Evolutionary conservation across 2,329 filamentous ascomycete genomes (phyloP), one percentile per base, ranked within the genome.

Genomic region (Microcera coccophila): DNA sequence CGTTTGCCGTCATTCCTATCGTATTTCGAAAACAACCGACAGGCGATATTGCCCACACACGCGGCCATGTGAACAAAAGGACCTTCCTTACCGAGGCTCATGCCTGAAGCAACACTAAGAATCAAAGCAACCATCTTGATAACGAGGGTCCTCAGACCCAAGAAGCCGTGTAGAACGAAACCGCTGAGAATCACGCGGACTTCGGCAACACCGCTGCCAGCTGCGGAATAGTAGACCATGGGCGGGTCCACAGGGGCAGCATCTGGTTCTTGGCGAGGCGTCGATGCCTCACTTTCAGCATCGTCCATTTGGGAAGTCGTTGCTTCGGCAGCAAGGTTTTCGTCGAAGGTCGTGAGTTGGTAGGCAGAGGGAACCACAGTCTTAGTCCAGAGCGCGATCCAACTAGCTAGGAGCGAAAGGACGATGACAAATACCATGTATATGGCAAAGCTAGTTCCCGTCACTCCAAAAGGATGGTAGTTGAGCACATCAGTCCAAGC

Each of bases 61-160:
- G 91, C 87, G 0, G 90, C 90, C 59, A 97, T 95, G 64, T 98
- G 93, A n/a, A 98, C 93, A 58, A 91, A 97, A 0, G 93, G 93
- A 0, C 91, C 80, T 60, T 96, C 93, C 63, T 98, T 98, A 20
- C 93, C 93, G 32, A 98, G 73, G 61, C 90, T 95, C 47, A 98
- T 75, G 4, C 93, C 93, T 3, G 93, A 97, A 2, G 90, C 85
- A 29, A 97, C 90, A 62, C 88, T 94, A 43, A 97, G 74, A 45
- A 96, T 79, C 36, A 98, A 71, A 12, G 85, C 90, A 14, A 86
- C 58, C 1, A 87, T 87, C 63, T 98, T 98, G 67, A 95, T 78
- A 4, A 91, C 66, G 21, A 98, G 74, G 0, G 93, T 97, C 60
- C 85, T 87, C 29, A 95, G 66, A 55, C 93, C 93, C 7, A 98